Percentiles rank a stretch among this genome's conserved stretches.
These are phyloP conservation scores for Geranomyces variabilis DNA, from an alignment of 192 early-diverging fungal genomes.

Conservation along the genomic window DNA sequence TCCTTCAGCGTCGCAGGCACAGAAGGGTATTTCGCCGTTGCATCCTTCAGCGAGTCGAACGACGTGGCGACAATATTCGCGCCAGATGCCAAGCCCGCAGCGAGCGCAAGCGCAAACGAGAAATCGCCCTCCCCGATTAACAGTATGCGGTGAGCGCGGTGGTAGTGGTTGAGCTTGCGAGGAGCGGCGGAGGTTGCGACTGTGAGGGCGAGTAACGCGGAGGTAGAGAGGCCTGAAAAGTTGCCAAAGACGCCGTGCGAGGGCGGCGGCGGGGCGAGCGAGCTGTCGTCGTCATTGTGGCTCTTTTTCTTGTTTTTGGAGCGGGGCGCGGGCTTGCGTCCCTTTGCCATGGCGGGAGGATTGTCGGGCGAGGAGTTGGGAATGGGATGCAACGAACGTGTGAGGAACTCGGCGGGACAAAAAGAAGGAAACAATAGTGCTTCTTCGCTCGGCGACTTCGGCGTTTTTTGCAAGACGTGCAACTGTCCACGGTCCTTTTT, in stretches of 20 bases:
- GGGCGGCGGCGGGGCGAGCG: not conserved
- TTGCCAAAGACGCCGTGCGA: slow-evolving; percentile 14
- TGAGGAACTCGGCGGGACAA: too few species aligned
- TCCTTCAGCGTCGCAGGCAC: slow-evolving; percentile 6
- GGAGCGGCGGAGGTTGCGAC: slow-evolving; percentile 27
- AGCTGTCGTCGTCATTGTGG: not conserved
- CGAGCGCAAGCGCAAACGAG: slow-evolving; percentile 41
- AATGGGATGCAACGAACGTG: too few species aligned
- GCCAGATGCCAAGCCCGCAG: slow-evolving; percentile 18
- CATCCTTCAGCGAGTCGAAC: slow-evolving; percentile 27
- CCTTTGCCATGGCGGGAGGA: too few species aligned
- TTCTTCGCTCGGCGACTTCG: too few species aligned
- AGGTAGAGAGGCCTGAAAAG: slow-evolving; percentile 10
- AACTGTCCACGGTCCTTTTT: too few species aligned
- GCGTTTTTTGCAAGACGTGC: too few species aligned
- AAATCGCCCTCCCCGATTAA: slow-evolving; percentile 56
- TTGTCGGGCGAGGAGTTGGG: too few species aligned
- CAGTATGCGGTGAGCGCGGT: slow-evolving; percentile 36
- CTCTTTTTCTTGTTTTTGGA: too few species aligned
- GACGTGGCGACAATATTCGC: slow-evolving; percentile 35
- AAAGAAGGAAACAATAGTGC: too few species aligned
- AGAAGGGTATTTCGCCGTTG: slow-evolving; percentile 25
- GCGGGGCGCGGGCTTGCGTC: too few species aligned
- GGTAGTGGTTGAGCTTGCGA: slow-evolving; percentile 25
- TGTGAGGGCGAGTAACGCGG: slow-evolving; percentile 35